A percentile compares a stretch with the other conserved stretches of the same genome.
phyloP scores from a whole-genome alignment of 352 stramenopile species.

The Phytophthora europaea region DNA sequence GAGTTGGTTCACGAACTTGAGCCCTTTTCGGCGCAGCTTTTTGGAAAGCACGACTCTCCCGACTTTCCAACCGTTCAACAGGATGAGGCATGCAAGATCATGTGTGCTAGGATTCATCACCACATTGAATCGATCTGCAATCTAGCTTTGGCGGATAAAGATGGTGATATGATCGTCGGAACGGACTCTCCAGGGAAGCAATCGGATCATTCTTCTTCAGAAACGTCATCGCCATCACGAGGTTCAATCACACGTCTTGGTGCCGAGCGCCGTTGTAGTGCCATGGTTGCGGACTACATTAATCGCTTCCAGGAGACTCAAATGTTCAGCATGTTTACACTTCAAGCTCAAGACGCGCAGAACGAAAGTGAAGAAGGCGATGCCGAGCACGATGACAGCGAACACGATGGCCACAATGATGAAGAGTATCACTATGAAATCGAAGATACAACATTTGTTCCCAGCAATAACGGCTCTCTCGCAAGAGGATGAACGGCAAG shows the following conservation, averaged over 20 bases:
- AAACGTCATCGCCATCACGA: slow-evolving; percentile 11
- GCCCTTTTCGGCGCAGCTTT: slow-evolving; percentile 60
- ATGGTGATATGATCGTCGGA: slow-evolving; percentile 22
- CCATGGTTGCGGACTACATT: slow-evolving; percentile 70
- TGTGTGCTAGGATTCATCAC: slow-evolving; percentile 67
- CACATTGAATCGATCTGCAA: slow-evolving; percentile 74
- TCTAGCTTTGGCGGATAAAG: slow-evolving; percentile 51
- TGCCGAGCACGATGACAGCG: slow-evolving; percentile 38
- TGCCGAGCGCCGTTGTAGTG: slow-evolving; percentile 47
- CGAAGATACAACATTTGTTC: slow-evolving; percentile 13
- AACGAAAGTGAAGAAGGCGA: slow-evolving; percentile 42
- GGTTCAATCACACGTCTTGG: slow-evolving; percentile 30
- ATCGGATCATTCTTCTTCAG: slow-evolving; percentile 4
- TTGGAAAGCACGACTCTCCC: slow-evolving; percentile 56
- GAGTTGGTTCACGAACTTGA: slow-evolving; percentile 77
- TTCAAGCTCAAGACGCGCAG: slow-evolving; percentile 50
- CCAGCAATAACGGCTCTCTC: background rate
- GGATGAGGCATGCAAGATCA: slow-evolving; percentile 76
- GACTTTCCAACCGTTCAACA: slow-evolving; percentile 81
- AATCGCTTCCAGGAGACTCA: slow-evolving; percentile 78
- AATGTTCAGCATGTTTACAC: slow-evolving; percentile 85
- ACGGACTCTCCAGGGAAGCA: slow-evolving; percentile 27
- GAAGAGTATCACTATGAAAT: slow-evolving; percentile 36
- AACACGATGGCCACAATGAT: slow-evolving; percentile 36
- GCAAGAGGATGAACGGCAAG: background rate